These are phyloP conservation scores for Pseudoneurospora amorphoporcata DNA, from an alignment of 495 filamentous ascomycete genomes.

Conservation along the genomic window DNA sequence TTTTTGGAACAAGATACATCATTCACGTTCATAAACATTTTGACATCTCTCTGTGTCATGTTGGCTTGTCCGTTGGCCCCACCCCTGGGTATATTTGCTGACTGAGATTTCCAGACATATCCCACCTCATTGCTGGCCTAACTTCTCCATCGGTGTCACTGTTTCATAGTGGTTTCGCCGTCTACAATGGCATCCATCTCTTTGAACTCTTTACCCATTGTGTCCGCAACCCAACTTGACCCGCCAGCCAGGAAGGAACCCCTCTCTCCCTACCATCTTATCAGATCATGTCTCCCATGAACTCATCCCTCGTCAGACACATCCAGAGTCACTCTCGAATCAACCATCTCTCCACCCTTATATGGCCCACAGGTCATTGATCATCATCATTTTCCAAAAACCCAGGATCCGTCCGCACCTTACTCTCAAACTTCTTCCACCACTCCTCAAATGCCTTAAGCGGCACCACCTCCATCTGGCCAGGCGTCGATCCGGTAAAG, in stretches of 20 bases:
- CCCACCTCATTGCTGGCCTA: neutral
- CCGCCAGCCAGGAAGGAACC: too few species aligned
- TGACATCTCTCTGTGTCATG: neutral
- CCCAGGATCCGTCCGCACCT: slow-evolving; percentile 71
- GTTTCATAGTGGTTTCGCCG: too few species aligned
- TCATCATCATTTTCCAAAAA: slow-evolving; percentile 72
- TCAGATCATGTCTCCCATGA: too few species aligned
- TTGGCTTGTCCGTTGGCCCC: neutral
- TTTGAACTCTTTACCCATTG: too few species aligned
- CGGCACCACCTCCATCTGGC: slow-evolving; percentile 70
- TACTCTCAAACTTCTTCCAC: slow-evolving; percentile 95
- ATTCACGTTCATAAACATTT: neutral
- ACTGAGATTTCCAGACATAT: neutral
- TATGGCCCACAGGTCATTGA: neutral
- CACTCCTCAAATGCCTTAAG: slow-evolving; percentile 88
- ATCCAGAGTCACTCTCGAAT: too few species aligned
- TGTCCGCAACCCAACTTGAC: too few species aligned
- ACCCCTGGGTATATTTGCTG: neutral
- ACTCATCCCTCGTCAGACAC: too few species aligned
- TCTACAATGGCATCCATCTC: too few species aligned
- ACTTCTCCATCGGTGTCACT: too few species aligned
- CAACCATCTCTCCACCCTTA: neutral
- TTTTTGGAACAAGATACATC: neutral
- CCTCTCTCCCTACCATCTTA: too few species aligned
- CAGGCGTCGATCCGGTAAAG: slow-evolving; percentile 50